Percentiles rank a stretch among this genome's conserved stretches.
phyloP scores from a whole-genome alignment of 345 rosid species.

The Xanthoceras sorbifolium region DNA sequence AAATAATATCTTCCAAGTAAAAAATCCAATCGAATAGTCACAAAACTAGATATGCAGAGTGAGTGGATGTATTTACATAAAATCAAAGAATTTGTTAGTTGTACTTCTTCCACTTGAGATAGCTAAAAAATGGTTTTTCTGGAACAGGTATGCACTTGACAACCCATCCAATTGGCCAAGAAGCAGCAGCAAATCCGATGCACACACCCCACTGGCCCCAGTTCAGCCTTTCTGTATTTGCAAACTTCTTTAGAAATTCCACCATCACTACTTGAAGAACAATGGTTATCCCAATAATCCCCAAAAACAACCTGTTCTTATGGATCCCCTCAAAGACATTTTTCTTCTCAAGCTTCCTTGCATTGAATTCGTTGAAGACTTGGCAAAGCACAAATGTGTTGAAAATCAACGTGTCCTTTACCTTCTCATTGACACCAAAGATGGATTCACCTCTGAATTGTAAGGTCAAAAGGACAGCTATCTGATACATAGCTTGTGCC shows the following conservation, averaged over 20 bases:
- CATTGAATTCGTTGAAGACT: conserved; percentile 77
- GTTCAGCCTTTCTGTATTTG: conserved; percentile 65
- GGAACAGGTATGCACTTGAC: conserved; percentile 69
- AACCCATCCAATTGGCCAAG: conserved; percentile 75
- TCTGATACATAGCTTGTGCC: conserved; percentile 69
- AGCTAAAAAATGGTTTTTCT: conserved; percentile 46
- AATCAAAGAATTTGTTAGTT: neutral
- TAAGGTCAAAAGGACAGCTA: conserved; percentile 57
- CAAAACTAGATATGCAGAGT: neutral
- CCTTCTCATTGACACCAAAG: conserved; percentile 48
- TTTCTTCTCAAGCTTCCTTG: conserved; percentile 72
- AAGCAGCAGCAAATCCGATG: conserved; percentile 47
- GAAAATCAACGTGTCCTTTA: conserved; percentile 67
- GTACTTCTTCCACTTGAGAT: conserved; percentile 33
- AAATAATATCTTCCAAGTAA: neutral
- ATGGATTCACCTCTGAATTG: conserved; percentile 67
- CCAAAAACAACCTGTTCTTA: conserved; percentile 61
- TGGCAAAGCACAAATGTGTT: conserved; percentile 73
- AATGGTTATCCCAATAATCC: conserved; percentile 50
- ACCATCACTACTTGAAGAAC: conserved; percentile 73
- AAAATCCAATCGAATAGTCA: neutral
- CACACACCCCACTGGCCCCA: conserved; percentile 74
- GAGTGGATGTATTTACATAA: no score
- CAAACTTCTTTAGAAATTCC: conserved; percentile 70
- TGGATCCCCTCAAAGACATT: conserved; percentile 68